Conservation (phyloP, 1,139 yeast genomes). For the Debaryomyces subglobosus region DNA sequence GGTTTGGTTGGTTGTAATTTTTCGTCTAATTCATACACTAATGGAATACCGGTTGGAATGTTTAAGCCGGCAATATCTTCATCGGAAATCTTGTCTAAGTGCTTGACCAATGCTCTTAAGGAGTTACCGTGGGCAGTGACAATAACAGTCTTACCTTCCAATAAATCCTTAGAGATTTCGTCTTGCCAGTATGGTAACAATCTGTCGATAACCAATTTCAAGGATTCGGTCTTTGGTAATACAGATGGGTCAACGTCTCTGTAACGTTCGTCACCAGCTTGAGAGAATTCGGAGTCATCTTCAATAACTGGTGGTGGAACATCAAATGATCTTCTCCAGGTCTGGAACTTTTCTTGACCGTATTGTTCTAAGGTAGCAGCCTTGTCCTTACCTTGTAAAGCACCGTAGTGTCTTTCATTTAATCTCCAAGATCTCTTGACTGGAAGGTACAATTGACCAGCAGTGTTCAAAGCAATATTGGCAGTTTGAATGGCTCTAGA, state of each 20-base stretch:
- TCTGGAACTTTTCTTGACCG: slow-evolving; percentile 94
- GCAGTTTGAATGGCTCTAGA: slow-evolving; percentile 98
- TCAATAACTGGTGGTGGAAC: slow-evolving; percentile 93
- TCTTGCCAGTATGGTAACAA: slow-evolving; percentile 98
- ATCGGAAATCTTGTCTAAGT: slow-evolving; percentile 92
- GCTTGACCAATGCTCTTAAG: slow-evolving; percentile 94
- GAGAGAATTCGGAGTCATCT: slow-evolving; percentile 80
- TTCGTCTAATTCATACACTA: slow-evolving; percentile 93
- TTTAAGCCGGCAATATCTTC: slow-evolving; percentile 90
- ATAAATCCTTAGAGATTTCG: slow-evolving; percentile 82
- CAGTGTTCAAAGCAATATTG: slow-evolving; percentile 85
- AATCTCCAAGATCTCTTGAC: slow-evolving; percentile 97
- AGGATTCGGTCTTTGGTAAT: slow-evolving; percentile 92
- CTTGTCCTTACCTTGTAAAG: slow-evolving; percentile 97
- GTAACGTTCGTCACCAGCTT: slow-evolving; percentile 85
- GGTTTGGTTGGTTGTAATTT: slow-evolving; percentile 88
- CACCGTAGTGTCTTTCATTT: slow-evolving; percentile 97
- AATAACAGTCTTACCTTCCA: slow-evolving; percentile 86
- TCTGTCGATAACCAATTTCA: slow-evolving; percentile 94
- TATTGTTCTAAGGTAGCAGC: slow-evolving; percentile 86
- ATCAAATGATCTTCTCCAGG: slow-evolving; percentile 97
- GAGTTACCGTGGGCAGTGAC: slow-evolving; percentile 99
- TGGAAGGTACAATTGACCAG: slow-evolving; percentile 91
- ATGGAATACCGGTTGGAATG: slow-evolving; percentile 99
- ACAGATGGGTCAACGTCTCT: slow-evolving; percentile 78